Evolutionary conservation across 306 rosid species (phyloP).

Genomic region (Cucurbita ficifolia): DNA sequence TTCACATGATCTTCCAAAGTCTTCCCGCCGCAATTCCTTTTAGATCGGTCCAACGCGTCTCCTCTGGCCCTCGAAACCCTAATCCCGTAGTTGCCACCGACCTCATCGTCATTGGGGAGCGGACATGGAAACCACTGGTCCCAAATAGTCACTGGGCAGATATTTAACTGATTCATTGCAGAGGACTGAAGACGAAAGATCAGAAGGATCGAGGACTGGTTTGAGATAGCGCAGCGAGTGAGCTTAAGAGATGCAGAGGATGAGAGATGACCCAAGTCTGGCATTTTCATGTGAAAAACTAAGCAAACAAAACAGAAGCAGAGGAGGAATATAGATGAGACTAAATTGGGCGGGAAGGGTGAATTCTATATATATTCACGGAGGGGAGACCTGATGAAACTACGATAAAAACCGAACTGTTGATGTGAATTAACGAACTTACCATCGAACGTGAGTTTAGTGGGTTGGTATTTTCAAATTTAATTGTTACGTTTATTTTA

Average conservation of each 20-base stretch:
- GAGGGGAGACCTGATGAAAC: background rate
- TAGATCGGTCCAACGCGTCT: constrained; percentile 23
- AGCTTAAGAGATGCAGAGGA: constrained; percentile 28
- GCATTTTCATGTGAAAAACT: constrained; percentile 25
- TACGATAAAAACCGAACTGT: background rate
- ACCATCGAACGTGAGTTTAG: background rate
- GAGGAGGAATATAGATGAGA: constrained; percentile 13
- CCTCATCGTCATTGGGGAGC: constrained; percentile 1
- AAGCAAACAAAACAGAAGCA: background rate
- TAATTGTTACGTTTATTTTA: background rate
- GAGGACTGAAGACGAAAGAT: constrained; percentile 4
- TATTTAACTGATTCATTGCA: constrained; percentile 14
- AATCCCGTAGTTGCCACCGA: constrained; percentile 13
- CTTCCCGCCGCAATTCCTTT: constrained; percentile 23
- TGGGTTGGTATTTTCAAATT: background rate
- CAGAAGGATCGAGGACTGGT: constrained; percentile 15
- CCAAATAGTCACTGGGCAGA: constrained; percentile 9
- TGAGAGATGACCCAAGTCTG: constrained; percentile 49
- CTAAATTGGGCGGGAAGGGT: background rate
- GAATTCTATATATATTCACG: background rate
- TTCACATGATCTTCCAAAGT: constrained; percentile 33
- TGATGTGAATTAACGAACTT: background rate
- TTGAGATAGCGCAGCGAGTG: constrained; percentile 25
- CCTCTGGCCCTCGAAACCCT: constrained; percentile 28
- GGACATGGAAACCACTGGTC: constrained; percentile 8